A percentile compares a stretch with the other conserved stretches of the same genome.
phyloP scores from a whole-genome alignment of 2,329 filamentous ascomycete genomes.

The Exophiala viscosa region DNA sequence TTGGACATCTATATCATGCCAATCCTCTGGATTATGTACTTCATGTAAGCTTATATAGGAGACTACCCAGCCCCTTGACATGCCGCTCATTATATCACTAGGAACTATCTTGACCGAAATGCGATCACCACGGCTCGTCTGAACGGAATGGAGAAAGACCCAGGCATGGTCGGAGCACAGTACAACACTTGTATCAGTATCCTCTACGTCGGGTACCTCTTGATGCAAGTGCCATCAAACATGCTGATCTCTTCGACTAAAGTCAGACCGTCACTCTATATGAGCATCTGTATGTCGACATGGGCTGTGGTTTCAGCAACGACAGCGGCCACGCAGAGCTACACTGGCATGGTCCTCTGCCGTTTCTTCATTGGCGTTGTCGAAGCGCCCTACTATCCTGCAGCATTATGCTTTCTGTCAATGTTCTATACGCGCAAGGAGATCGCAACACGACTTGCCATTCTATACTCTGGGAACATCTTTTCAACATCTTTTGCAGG shows the following conservation, averaged over 20 bases:
- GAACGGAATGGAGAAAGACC: slow-evolving; percentile 30
- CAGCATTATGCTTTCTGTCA: slow-evolving; percentile 58
- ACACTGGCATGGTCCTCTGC: slow-evolving; percentile 38
- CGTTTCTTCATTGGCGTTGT: slow-evolving; percentile 48
- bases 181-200: slow-evolving; percentile 34
- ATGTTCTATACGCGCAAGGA: slow-evolving; percentile 56
- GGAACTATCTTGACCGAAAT: slow-evolving; percentile 31
- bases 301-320: slow-evolving; percentile 36
- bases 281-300: slow-evolving; percentile 39
- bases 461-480: slow-evolving; percentile 58
- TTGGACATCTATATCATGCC: slow-evolving; percentile 39
- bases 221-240: slow-evolving; percentile 62
- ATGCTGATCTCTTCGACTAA: slow-evolving; percentile 49
- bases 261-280: slow-evolving; percentile 52
- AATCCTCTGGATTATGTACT: slow-evolving; percentile 38
- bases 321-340: slow-evolving; percentile 38
- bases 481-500: slow-evolving; percentile 60
- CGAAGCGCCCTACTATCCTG: slow-evolving; percentile 56
- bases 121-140: slow-evolving; percentile 33
- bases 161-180: slow-evolving; percentile 30
- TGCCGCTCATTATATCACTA: not conserved
- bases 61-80: not conserved
- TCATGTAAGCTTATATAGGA: slow-evolving; percentile 29
- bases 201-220: slow-evolving; percentile 35
- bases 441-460: slow-evolving; percentile 51